Base-by-base conservation (phyloP, 495 filamentous ascomycete species). In the Aspergillus biplanus region DNA sequence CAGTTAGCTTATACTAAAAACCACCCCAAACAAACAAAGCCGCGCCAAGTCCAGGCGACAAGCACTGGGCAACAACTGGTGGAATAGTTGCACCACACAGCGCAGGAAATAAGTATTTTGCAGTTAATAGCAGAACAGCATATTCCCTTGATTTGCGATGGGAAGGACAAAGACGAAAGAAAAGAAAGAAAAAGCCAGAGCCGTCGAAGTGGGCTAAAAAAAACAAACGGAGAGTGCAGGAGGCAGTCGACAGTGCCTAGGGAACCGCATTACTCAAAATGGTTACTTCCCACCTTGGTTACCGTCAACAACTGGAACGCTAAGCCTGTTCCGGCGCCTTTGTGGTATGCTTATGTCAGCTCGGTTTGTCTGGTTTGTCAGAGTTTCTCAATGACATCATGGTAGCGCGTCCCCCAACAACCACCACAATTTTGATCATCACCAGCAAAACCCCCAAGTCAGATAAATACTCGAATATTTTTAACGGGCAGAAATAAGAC, bases 11-110 rank as follows among this genome's bases (percentile, higher is more conserved):
- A 70, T 66, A 68, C 62, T 67, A 67, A 66, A 61, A 61, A 39
- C 31, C 61, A 33, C 49, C 58, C 65, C 70, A 72, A 77, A 74
- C 65, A 70, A 73, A 63, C 67, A 57, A 62, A 62, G 52, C 63
- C 63, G 63, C 65, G 69, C 67, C 64, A 67, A 69, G 60, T 59
- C 56, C 52, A n/a, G 57, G 52, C 55, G 39, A 35, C 27, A 61
- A 37, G 61, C 53, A 53, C 31, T 31, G 49, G 52, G 47, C 52
- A 52, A 32, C 42, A 37, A 67, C 54, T 21, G n/a, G n/a, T 39
- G n/a, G 34, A 61, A 61, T 21, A 35, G 31, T 52, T 42, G 52
- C 7, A 52, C 31, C 52, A 61, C 56, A 33, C 27, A 47, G 47
- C 56, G 35, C 56, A 16, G 31, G 42, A 52, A 46, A 39, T 13